Evolutionary conservation across 495 filamentous ascomycete species (phyloP).

Genomic region (Penicillium maclennaniae): DNA sequence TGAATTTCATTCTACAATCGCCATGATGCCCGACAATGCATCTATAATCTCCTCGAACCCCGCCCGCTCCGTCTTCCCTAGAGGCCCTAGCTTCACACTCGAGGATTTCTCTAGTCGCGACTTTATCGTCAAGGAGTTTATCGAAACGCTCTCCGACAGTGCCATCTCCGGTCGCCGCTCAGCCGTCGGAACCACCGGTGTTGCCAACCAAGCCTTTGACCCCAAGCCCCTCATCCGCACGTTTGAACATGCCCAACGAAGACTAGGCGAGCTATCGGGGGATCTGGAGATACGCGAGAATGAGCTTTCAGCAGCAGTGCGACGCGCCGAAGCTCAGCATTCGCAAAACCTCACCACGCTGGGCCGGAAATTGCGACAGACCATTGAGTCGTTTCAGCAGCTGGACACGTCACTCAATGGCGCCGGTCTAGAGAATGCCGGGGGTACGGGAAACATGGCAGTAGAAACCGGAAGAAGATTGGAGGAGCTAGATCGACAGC

Average conservation of each 20-base stretch:
- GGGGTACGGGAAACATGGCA: slow-evolving; percentile 86
- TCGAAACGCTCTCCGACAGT: slow-evolving; percentile 86
- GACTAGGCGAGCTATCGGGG: slow-evolving; percentile 75
- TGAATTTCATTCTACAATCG: slow-evolving; percentile 9
- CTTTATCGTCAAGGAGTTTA: slow-evolving; percentile 97
- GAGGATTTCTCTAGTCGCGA: slow-evolving; percentile 83
- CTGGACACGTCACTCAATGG: slow-evolving; percentile 74
- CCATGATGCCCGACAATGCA: slow-evolving; percentile 41
- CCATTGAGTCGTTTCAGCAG: slow-evolving; percentile 83
- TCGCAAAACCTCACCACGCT: slow-evolving; percentile 80
- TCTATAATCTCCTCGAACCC: slow-evolving; percentile 34
- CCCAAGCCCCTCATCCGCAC: slow-evolving; percentile 95
- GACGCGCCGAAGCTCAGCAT: slow-evolving; percentile 88
- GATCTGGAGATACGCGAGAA: slow-evolving; percentile 83
- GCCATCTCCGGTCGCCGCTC: slow-evolving; percentile 79
- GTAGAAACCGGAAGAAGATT: slow-evolving; percentile 93
- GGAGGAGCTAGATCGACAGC: slow-evolving; percentile 90
- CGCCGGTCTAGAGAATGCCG: slow-evolving; percentile 50
- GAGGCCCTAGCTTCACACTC: slow-evolving; percentile 75
- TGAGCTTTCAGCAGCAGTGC: slow-evolving; percentile 81
- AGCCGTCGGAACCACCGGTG: slow-evolving; percentile 30
- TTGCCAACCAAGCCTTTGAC: slow-evolving; percentile 76
- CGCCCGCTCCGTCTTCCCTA: slow-evolving; percentile 65
- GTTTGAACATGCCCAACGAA: slow-evolving; percentile 83
- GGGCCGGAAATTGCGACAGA: slow-evolving; percentile 82